Evolutionary conservation across 305 asterid species (phyloP).

Genomic region (Solanum aculeatissimum): DNA sequence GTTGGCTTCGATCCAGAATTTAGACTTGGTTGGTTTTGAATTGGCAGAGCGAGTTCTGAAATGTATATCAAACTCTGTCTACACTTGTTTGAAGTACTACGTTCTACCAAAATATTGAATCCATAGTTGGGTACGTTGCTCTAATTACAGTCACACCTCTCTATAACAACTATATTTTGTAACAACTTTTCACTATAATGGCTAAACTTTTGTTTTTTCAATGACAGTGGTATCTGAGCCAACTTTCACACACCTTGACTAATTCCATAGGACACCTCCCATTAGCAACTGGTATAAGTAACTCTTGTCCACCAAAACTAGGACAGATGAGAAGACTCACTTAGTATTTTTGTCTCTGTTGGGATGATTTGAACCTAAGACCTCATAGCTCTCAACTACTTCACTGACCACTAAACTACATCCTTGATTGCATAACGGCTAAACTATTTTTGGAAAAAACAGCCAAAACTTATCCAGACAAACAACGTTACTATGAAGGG

Average conservation of each 20-base stretch:
- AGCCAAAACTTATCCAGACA: background rate
- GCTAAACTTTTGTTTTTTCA: background rate
- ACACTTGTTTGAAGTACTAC: background rate
- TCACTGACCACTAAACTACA: too few relatives aligned
- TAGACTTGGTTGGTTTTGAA: background rate
- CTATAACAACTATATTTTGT: background rate
- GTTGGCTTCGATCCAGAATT: background rate
- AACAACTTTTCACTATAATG: background rate
- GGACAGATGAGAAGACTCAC: too few relatives aligned
- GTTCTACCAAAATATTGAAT: background rate
- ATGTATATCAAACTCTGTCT: background rate
- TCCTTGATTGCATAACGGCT: too few relatives aligned
- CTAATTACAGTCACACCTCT: conserved; percentile 4
- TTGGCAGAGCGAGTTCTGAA: background rate
- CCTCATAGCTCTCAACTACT: too few relatives aligned
- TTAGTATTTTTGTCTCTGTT: too few relatives aligned
- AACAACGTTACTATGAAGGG: background rate
- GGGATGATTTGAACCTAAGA: too few relatives aligned
- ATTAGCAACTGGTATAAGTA: too few relatives aligned
- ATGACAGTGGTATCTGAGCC: too few relatives aligned
- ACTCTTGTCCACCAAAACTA: too few relatives aligned
- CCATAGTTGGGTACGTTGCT: background rate
- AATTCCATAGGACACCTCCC: too few relatives aligned
- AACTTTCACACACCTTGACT: too few relatives aligned
- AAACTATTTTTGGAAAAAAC: too few relatives aligned